These are phyloP conservation scores for Ogataea dorogensis DNA, from an alignment of 805 yeast genomes.

Conservation along the genomic window DNA sequence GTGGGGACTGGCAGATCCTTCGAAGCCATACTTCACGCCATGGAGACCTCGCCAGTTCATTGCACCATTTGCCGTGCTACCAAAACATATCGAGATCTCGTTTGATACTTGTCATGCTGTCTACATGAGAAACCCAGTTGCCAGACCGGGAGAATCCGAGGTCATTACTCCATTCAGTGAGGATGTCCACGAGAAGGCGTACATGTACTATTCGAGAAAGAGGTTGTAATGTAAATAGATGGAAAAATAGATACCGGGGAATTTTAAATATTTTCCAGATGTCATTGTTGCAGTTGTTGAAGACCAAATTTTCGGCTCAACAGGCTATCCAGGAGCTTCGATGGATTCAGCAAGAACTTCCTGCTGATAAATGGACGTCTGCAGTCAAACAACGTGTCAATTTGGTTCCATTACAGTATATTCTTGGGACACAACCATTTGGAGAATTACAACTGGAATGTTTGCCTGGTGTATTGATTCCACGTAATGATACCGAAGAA, in stretches of 20 bases:
- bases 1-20: conserved; percentile 76
- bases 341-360: conserved; percentile 65
- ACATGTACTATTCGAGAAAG: conserved; percentile 85
- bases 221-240: conserved; percentile 39
- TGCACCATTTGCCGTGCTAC: conserved; percentile 88
- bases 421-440: conserved; percentile 85
- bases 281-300: conserved; percentile 15
- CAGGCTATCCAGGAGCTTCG: conserved; percentile 55
- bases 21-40: conserved; percentile 89
- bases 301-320: conserved; percentile 17
- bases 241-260: conserved; percentile 12
- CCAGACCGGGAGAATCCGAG: conserved; percentile 95
- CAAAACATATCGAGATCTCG: conserved; percentile 87
- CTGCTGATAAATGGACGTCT: conserved; percentile 40
- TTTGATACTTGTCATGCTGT: conserved; percentile 93
- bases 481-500: conserved; percentile 95
- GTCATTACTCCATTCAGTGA: conserved; percentile 86
- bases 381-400: conserved; percentile 56
- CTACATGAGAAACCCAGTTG: conserved; percentile 95
- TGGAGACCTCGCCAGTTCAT: conserved; percentile 94
- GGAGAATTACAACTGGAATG: conserved; percentile 65
- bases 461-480: conserved; percentile 68
- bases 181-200: conserved; percentile 87
- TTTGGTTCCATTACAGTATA: conserved; percentile 76
- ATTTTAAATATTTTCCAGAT: conserved; percentile 8